Evolutionary conservation across 2,329 filamentous ascomycete genomes (phyloP), one percentile per base, ranked within the genome.

Genomic region (Emmonsiellopsis sp.): DNA sequence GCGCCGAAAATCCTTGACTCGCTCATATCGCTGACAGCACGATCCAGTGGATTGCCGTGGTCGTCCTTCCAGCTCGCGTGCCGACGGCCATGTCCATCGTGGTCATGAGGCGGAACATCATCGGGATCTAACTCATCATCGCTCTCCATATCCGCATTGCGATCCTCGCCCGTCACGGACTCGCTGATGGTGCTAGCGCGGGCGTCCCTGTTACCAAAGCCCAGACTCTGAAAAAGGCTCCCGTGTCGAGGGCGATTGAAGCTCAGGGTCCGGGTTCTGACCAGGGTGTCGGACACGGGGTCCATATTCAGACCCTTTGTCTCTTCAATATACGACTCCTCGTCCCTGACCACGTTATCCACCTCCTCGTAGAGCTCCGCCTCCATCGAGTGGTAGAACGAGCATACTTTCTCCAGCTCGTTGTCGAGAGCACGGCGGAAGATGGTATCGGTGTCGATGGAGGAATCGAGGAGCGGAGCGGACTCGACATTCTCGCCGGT

Each of bases 341-440:
- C 81, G 64, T 97, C 92, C 48, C 78, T 77, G 53, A 92, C 71
- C n/a, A 97, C 74, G 37, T 85, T 80, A 47, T 86, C 82, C 7
- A 92, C 82, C 67, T 96, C 92, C 51, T 85, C 83, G 56, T 86
- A 83, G 11, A 98, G 83, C 68, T 97, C 92, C 26, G 82, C 77
- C 71, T 98, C 91, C 70, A 98, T 98, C 57, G 89, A 73, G 57
- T 84, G 80, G 70, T 93, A 97, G 70, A 98, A 98, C 0, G 86
- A 87, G 63, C 83, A 87, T 57, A 98, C 89, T 76, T 97, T 97
- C 65, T 97, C 91, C 50, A 98, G 75, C 69, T 98, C 93, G 42
- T 86, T 80, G 64, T 94, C 89, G 15, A 98, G 80, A 41, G 90
- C 85, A 58, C 84, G 84, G 59, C 80, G 79, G 68, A 98, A 98